Evolutionary conservation across 1,139 yeast species (phyloP).

Genomic region (Scheffersomyces titani): DNA sequence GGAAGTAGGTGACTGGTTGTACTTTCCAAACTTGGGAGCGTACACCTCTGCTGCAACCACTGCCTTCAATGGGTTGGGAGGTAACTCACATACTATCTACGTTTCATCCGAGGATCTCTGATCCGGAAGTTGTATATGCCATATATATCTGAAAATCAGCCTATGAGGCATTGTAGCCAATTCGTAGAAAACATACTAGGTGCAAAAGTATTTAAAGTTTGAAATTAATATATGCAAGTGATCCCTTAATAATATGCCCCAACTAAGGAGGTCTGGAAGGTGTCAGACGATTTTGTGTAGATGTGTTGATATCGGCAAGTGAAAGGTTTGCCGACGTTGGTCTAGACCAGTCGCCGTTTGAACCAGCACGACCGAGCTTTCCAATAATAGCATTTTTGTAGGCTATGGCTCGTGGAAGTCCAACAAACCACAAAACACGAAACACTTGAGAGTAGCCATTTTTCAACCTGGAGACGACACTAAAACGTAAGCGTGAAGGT

Average conservation of each 20-base stretch:
- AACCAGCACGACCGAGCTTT: neutral
- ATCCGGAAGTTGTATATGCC: neutral
- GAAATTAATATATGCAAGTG: too few relatives aligned
- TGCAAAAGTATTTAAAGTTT: too few relatives aligned
- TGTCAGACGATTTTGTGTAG: neutral
- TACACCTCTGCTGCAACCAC: conserved; percentile 91
- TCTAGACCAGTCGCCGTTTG: neutral
- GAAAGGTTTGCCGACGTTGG: neutral
- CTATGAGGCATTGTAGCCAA: neutral
- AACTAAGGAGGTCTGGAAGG: too few relatives aligned
- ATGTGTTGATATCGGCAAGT: neutral
- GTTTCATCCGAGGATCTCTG: conserved; percentile 45
- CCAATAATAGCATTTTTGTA: neutral
- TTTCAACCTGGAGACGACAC: neutral
- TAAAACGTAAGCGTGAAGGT: neutral
- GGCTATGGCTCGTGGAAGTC: too few relatives aligned
- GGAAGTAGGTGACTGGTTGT: conserved; percentile 89
- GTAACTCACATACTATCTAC: conserved; percentile 59
- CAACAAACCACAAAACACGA: neutral
- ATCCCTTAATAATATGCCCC: too few relatives aligned
- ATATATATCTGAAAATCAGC: neutral
- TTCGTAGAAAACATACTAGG: neutral
- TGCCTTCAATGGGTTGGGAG: conserved; percentile 81
- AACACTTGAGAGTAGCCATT: neutral
- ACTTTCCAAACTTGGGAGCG: conserved; percentile 86